Evolutionary conservation across 164 flowering plant genomes (phyloP).

Genomic region (Tinospora cordifolia): DNA sequence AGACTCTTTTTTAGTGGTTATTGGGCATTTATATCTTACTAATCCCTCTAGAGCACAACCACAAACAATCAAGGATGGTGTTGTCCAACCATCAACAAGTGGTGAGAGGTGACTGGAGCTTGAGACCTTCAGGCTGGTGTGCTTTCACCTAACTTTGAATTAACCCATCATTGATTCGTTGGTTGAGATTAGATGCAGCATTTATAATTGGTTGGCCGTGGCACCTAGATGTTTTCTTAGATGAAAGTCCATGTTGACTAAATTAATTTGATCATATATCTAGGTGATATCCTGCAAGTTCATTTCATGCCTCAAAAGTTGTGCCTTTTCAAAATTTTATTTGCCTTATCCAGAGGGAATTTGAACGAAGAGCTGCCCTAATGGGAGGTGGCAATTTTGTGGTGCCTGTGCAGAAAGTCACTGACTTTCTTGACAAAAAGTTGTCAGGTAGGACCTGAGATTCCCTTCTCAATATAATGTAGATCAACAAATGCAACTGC

Average conservation of each 20-base stretch:
- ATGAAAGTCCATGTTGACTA: background rate
- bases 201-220: background rate
- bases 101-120: too few relatives aligned
- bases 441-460: conserved; percentile 47
- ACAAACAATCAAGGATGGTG: too few relatives aligned
- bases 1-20: too few relatives aligned
- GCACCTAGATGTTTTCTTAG: background rate
- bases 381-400: conserved; percentile 96
- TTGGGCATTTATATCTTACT: too few relatives aligned
- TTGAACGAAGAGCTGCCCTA: conserved; percentile 71
- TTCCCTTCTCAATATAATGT: background rate
- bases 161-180: background rate
- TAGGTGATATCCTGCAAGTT: background rate
- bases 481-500: background rate
- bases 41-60: too few relatives aligned
- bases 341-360: conserved; percentile 46
- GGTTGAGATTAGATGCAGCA: background rate
- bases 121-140: too few relatives aligned
- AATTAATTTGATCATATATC: background rate
- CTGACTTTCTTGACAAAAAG: conserved; percentile 72
- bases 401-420: conserved; percentile 80
- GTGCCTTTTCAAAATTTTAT: background rate
- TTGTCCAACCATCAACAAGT: too few relatives aligned
- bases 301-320: background rate
- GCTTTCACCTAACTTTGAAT: too few relatives aligned